A percentile compares a stretch with the other conserved stretches of the same genome.
Evolutionary conservation across 2,329 filamentous ascomycete species (phyloP).

Genomic region (Lachnellula cervina): DNA sequence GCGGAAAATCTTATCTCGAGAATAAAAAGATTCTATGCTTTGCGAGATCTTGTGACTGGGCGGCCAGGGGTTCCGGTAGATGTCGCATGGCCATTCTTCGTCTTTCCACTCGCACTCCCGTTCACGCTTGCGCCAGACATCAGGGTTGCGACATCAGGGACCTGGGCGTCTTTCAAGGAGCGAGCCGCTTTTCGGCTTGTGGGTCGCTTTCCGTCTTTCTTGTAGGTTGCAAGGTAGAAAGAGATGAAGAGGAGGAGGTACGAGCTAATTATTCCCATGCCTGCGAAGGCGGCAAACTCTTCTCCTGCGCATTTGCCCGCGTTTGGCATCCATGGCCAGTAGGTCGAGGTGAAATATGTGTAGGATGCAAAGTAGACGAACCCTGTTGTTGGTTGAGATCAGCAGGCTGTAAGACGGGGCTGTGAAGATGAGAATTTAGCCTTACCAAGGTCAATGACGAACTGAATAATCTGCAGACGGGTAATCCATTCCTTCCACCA

Average conservation of each 20-base stretch:
- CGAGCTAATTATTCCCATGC: slow-evolving; percentile 86
- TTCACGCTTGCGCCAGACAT: slow-evolving; percentile 40
- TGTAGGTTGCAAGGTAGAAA: slow-evolving; percentile 97
- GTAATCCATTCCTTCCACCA: slow-evolving; percentile 99
- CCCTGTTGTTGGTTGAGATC: slow-evolving; percentile 49
- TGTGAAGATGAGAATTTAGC: slow-evolving; percentile 5
- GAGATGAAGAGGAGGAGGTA: slow-evolving; percentile 98
- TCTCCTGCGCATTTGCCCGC: slow-evolving; percentile 85
- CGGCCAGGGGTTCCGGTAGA: slow-evolving; percentile 29
- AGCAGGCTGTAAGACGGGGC: not conserved
- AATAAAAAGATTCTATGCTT: slow-evolving; percentile 24
- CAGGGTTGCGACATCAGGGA: slow-evolving; percentile 31
- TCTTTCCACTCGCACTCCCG: slow-evolving; percentile 37
- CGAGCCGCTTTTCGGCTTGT: slow-evolving; percentile 71
- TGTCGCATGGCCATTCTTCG: slow-evolving; percentile 46
- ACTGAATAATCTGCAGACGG: slow-evolving; percentile 93
- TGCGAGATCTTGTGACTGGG: slow-evolving; percentile 31
- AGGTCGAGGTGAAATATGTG: slow-evolving; percentile 92
- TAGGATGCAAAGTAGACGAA: slow-evolving; percentile 99
- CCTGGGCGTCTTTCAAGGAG: slow-evolving; percentile 40
- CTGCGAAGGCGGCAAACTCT: slow-evolving; percentile 91
- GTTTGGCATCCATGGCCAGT: slow-evolving; percentile 82
- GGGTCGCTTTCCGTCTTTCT: slow-evolving; percentile 73
- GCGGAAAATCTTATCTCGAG: slow-evolving; percentile 1
- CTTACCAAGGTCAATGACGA: slow-evolving; percentile 89